Base-by-base conservation (phyloP, 2,329 filamentous ascomycete genomes). In the Aureobasidium leucospermi region DNA sequence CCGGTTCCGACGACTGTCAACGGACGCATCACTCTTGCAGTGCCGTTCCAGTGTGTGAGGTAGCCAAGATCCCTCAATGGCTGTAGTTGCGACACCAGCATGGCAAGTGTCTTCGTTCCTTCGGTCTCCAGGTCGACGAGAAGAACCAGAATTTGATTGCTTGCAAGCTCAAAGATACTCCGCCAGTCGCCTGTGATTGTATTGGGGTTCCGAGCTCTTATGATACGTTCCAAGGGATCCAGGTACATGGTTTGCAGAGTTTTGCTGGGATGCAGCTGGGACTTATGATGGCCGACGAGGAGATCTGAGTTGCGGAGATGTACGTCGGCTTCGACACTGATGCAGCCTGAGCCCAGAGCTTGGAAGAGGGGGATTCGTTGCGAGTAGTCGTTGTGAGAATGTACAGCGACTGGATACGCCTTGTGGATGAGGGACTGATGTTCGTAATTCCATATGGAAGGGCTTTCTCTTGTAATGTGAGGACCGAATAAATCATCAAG, bases 341-440 rank as follows among this genome's bases (percentile, higher is more conserved):
- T 76, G 66, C 81, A 83, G 45, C 81, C 81, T 28, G 75, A 79
- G 60, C 76, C 71, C 0, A 84, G 71, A 10, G 81, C 81, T n/a
- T 80, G 79, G 65, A 76, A 82, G 0, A 84, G 73, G 0, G 81
- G 81, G 0, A 81, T 73, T 2, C 71, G 73, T 8, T 80, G 78
- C 80, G 79, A 83, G 68, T 84, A 83, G 67, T 84, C 81, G 65
- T 84, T 84, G 65, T 84, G 81, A 3, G 80, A 82, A 64, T 83
- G 65, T 23, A 23, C 23, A 23, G 23, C 23, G 23, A 23, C 23
- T 23, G 23, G 23, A 23, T 23, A 23, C 2, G 23, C 23, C 3
- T 23, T 23, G 23, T 4, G 23, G 23, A 23, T 23, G 23, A 23
- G 3, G 23, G 23, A 23, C 23, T 23, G 23, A 23, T 23, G 23